Evolutionary conservation across 2,329 filamentous ascomycete species (phyloP).

Genomic region (Colletotrichum chrysophilum): DNA sequence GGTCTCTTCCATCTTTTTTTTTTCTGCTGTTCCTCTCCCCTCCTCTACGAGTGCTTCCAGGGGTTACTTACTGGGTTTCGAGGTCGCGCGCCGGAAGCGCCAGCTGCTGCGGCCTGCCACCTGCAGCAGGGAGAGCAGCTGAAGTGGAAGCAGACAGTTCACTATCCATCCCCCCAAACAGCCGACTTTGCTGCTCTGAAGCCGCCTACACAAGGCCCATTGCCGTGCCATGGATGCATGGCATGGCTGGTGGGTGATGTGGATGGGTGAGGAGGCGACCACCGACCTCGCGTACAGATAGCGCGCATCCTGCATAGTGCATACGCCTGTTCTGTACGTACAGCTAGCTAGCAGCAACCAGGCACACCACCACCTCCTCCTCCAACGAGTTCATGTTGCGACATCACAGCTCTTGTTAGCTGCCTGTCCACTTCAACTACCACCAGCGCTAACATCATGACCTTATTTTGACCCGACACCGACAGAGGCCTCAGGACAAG

Average conservation of each 20-base stretch:
- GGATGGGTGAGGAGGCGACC: background rate
- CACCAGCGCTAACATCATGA: background rate
- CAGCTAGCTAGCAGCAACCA: background rate
- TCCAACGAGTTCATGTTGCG: background rate
- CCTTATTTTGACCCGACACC: background rate
- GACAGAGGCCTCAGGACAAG: background rate
- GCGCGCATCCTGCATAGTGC: background rate
- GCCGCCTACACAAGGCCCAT: background rate
- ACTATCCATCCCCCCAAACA: background rate
- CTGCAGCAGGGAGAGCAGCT: background rate
- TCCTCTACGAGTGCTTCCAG: background rate
- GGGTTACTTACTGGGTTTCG: background rate
- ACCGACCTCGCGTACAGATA: constrained; percentile 3
- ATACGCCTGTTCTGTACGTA: background rate
- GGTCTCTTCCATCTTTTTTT: background rate
- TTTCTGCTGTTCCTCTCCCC: background rate
- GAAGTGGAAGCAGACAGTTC: background rate
- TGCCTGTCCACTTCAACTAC: background rate
- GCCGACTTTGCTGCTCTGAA: background rate
- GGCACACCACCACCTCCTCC: background rate
- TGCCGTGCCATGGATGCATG: background rate
- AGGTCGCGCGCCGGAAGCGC: background rate
- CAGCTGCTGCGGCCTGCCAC: background rate
- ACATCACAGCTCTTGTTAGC: background rate
- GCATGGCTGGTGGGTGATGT: background rate